These are phyloP conservation scores for Pleurotus tuber-regium DNA, from an alignment of 768 basidiomycete genomes.

Conservation along the genomic window DNA sequence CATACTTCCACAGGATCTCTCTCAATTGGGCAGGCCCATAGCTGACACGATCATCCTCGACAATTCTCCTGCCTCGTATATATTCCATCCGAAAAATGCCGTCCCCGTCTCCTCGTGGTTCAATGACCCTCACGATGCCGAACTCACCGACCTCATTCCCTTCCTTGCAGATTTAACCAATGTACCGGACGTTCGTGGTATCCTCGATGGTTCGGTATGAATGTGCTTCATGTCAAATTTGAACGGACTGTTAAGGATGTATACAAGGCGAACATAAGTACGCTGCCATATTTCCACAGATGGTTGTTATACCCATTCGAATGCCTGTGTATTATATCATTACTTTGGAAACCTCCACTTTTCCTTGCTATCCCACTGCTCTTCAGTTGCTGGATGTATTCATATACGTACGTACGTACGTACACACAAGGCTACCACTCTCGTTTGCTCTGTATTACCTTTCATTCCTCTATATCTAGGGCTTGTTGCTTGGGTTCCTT, in stretches of 20 bases:
- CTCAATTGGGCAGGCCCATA: slow-evolving; percentile 93
- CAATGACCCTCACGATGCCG: slow-evolving; percentile 98
- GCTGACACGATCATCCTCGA: slow-evolving; percentile 96
- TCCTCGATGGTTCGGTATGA: slow-evolving; percentile 71
- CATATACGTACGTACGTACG: neutral
- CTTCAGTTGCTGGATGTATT: neutral
- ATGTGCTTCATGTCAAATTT: neutral
- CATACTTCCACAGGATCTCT: slow-evolving; percentile 71
- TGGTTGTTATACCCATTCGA: neutral
- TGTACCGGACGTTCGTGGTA: slow-evolving; percentile 89
- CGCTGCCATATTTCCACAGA: neutral
- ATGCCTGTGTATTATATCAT: neutral
- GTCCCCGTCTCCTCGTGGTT: slow-evolving; percentile 99
- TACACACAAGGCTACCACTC: neutral
- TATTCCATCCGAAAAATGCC: slow-evolving; percentile 99
- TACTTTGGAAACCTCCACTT: neutral
- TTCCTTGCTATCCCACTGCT: slow-evolving; percentile 6
- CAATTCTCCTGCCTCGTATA: slow-evolving; percentile 98
- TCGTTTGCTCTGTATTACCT: neutral
- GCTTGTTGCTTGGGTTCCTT: neutral
- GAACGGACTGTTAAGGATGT: neutral
- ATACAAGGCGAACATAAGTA: neutral
- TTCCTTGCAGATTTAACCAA: slow-evolving; percentile 86
- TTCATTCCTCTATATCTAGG: neutral
- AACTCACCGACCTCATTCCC: slow-evolving; percentile 92